Percentiles rank a stretch among this genome's conserved stretches.
phyloP scores from a whole-genome alignment of 805 yeast genomes.

The Wickerhamomyces sydowiorum region DNA sequence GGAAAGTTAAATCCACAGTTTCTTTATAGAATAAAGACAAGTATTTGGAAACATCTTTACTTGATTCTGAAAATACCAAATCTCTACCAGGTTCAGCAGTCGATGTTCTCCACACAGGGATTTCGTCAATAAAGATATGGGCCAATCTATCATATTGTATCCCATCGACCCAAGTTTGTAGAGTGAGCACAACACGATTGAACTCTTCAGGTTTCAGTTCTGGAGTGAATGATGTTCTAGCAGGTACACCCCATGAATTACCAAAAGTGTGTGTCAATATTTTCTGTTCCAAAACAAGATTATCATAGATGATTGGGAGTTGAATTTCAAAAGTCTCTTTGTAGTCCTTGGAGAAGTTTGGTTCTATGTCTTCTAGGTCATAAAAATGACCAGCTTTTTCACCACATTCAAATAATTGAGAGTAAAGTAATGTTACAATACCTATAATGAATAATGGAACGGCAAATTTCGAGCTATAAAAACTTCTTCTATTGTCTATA shows the following conservation, averaged over 20 bases:
- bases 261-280: slow-evolving; percentile 48
- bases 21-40: slow-evolving; percentile 39
- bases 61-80: slow-evolving; percentile 39
- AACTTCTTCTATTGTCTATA: not conserved
- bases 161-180: slow-evolving; percentile 49
- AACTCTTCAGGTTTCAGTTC: slow-evolving; percentile 39
- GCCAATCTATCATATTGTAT: slow-evolving; percentile 63
- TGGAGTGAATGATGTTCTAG: slow-evolving; percentile 32
- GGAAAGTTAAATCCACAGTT: slow-evolving; percentile 41
- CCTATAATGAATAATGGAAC: not conserved
- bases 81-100: slow-evolving; percentile 72
- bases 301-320: slow-evolving; percentile 15
- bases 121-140: slow-evolving; percentile 54
- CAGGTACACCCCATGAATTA: slow-evolving; percentile 56
- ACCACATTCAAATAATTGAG: not conserved
- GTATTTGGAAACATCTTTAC: slow-evolving; percentile 63
- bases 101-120: slow-evolving; percentile 78
- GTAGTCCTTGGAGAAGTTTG: not conserved
- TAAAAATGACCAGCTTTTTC: not conserved
- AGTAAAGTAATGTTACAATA: not conserved
- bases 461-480: not conserved
- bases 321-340: slow-evolving; percentile 15
- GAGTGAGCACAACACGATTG: slow-evolving; percentile 47
- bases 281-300: slow-evolving; percentile 30
- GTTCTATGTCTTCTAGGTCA: not conserved